Conservation (phyloP, 805 yeast species). For the Jamesozyma lodderae region DNA sequence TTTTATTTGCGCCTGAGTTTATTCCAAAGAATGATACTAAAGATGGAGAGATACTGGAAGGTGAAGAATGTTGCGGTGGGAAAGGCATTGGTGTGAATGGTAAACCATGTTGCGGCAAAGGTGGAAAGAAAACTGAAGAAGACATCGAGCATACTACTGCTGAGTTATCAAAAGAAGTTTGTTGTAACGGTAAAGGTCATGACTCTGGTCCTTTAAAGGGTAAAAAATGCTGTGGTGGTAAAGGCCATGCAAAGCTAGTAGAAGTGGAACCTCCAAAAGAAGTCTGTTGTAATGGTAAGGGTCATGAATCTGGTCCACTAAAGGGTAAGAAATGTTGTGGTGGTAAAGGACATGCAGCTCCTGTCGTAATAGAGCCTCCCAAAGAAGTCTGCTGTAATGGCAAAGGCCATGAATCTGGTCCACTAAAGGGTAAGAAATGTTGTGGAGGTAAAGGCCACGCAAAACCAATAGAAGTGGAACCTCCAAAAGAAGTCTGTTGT, state of each 20-base stretch:
- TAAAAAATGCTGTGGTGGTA: constrained; percentile 27
- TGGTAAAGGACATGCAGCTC: constrained; percentile 10
- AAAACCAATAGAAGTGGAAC: too few species aligned
- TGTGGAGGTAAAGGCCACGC: constrained; percentile 27
- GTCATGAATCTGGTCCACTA: constrained; percentile 11
- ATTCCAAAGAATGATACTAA: neutral
- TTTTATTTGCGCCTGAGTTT: constrained; percentile 4
- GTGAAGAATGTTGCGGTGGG: constrained; percentile 27
- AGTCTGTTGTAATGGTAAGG: too few species aligned
- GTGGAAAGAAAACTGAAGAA: constrained; percentile 24
- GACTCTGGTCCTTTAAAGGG: neutral
- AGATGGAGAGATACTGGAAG: too few species aligned
- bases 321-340: constrained; percentile 25
- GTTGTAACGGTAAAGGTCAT: constrained; percentile 3
- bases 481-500: too few species aligned
- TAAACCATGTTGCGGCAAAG: too few species aligned
- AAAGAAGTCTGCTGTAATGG: constrained; percentile 1
- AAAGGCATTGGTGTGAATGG: too few species aligned
- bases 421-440: constrained; percentile 10
- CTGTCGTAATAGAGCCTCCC: neutral
- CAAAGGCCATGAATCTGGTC: constrained; percentile 2
- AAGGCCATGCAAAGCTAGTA: too few species aligned
- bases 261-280: too few species aligned
- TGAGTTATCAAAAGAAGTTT: neutral
- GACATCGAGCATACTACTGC: too few species aligned